phyloP scores from a whole-genome alignment of 805 yeast species.

The Phaffomyces antillensis region DNA sequence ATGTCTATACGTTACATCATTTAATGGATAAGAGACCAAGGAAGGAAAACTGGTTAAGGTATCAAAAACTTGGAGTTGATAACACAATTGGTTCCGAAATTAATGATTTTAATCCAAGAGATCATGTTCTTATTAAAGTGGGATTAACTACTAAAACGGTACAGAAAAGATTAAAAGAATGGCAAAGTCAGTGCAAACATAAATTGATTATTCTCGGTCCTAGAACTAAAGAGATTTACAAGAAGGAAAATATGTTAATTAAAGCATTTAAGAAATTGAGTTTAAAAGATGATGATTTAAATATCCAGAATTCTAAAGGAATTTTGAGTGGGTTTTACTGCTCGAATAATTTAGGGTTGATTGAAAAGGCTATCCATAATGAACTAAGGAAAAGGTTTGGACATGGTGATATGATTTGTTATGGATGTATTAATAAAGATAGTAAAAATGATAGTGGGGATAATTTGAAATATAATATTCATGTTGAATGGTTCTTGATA shows the following conservation, averaged over 20 bases:
- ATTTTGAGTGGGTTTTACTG: constrained; percentile 14
- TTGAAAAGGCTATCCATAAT: constrained; percentile 19
- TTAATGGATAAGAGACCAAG: constrained; percentile 12
- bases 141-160: constrained; percentile 21
- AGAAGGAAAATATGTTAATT: background rate
- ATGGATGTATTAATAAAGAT: constrained; percentile 14
- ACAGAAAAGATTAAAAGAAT: constrained; percentile 13
- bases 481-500: constrained; percentile 22
- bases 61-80: background rate
- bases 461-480: constrained; percentile 9
- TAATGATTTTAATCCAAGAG: constrained; percentile 17
- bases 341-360: constrained; percentile 2
- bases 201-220: constrained; percentile 14
- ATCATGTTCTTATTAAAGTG: constrained; percentile 17
- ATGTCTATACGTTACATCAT: constrained; percentile 20
- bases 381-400: constrained; percentile 12
- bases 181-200: constrained; percentile 22
- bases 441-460: background rate
- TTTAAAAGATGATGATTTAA: background rate
- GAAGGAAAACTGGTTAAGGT: constrained; percentile 2
- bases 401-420: constrained; percentile 19
- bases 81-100: background rate
- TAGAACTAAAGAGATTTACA: background rate
- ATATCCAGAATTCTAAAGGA: constrained; percentile 2
- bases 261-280: constrained; percentile 5